phyloP scores from a whole-genome alignment of 306 rosid genomes.

The Inga leiocalycina region DNA sequence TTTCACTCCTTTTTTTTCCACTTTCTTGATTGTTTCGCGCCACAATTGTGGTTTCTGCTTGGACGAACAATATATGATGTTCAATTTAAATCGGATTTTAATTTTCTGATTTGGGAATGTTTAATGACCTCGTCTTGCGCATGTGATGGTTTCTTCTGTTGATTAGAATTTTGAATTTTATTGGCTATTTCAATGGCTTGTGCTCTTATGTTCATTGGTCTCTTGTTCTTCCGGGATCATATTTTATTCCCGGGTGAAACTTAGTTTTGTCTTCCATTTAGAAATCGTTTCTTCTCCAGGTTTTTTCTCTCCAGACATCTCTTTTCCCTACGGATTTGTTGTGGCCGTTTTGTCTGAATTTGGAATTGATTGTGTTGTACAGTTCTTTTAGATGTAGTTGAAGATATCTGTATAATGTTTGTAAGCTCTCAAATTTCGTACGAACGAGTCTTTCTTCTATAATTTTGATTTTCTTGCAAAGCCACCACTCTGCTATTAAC shows the following conservation, averaged over 20 bases:
- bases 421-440: neutral
- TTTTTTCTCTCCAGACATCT: neutral
- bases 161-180: neutral
- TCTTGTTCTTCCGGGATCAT: neutral
- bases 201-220: neutral
- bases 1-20: neutral
- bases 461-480: slow-evolving; percentile 13
- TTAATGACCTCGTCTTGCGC: neutral
- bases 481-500: neutral
- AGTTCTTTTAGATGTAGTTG: slow-evolving; percentile 9
- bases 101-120: neutral
- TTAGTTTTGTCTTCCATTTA: neutral
- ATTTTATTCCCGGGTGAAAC: neutral
- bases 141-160: neutral
- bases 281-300: neutral
- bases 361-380: slow-evolving; percentile 14
- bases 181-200: neutral
- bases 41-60: neutral
- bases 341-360: slow-evolving; percentile 4
- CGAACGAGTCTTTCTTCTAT: slow-evolving; percentile 11
- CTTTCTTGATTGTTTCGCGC: neutral
- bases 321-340: neutral
- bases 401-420: neutral
- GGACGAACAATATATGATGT: neutral
- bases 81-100: neutral